Conservation (phyloP, 805 yeast genomes). For the Pichia nakasei region DNA sequence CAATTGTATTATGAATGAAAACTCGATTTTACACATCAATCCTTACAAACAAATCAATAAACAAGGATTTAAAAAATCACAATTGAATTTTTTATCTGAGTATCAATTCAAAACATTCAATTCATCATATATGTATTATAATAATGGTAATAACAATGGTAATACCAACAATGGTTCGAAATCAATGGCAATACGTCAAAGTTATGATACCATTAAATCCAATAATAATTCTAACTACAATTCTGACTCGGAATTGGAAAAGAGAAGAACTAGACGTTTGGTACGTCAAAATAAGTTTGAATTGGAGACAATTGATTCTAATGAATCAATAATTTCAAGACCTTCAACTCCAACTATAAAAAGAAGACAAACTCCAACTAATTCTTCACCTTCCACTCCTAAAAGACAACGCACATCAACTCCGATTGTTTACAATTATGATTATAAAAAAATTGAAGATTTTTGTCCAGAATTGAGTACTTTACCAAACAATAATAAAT, state of each 20-base stretch:
- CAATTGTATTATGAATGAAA: background rate
- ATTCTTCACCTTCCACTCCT: conserved; percentile 8
- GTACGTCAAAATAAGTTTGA: conserved; percentile 24
- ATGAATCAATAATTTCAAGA: conserved; percentile 19
- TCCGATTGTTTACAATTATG: conserved; percentile 42
- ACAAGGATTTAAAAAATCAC: conserved; percentile 39
- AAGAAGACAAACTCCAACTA: background rate
- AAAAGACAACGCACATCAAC: conserved; percentile 22
- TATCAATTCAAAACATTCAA: conserved; percentile 28
- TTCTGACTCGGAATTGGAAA: conserved; percentile 31
- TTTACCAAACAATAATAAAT: conserved; percentile 57
- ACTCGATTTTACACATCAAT: conserved; percentile 30
- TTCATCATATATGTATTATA: conserved; percentile 3
- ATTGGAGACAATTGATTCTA: conserved; percentile 23
- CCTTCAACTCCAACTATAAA: conserved; percentile 25
- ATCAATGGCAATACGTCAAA: conserved; percentile 2
- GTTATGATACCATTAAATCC: conserved; percentile 4
- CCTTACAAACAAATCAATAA: conserved; percentile 40
- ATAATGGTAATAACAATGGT: background rate
- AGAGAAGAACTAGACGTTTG: conserved; percentile 53
- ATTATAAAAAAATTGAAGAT: conserved; percentile 70
- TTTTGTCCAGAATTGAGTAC: conserved; percentile 64
- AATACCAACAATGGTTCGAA: background rate
- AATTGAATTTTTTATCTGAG: conserved; percentile 44
- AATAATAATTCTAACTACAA: conserved; percentile 17